These are phyloP conservation scores for Citrullus mucosospermus DNA, from an alignment of 306 rosid species.

Conservation along the genomic window DNA sequence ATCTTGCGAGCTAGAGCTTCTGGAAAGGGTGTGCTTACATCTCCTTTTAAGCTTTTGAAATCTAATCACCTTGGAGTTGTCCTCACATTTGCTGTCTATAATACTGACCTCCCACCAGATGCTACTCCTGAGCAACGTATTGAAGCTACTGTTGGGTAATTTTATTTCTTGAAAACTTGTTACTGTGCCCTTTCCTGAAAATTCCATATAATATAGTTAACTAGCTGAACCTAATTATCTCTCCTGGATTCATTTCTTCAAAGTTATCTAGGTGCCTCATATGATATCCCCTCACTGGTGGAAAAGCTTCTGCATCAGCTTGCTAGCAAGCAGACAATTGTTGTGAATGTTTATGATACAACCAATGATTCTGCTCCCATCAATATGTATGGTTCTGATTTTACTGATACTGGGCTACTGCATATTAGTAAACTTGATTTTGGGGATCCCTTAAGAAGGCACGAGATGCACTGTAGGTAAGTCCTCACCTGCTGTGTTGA, in stretches of 20 bases:
- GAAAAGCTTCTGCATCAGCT: constrained; percentile 98
- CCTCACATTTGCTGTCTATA: constrained; percentile 82
- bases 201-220: not conserved
- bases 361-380: constrained; percentile 60
- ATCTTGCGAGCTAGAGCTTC: constrained; percentile 88
- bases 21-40: constrained; percentile 84
- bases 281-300: constrained; percentile 88
- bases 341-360: constrained; percentile 86
- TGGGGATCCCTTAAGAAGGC: constrained; percentile 91
- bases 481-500: constrained; percentile 3
- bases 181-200: not conserved
- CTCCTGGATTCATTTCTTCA: constrained; percentile 7
- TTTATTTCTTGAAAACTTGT: constrained; percentile 9
- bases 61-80: constrained; percentile 89
- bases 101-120: constrained; percentile 46
- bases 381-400: constrained; percentile 82
- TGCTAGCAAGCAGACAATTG: constrained; percentile 95
- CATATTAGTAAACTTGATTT: constrained; percentile 64
- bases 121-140: constrained; percentile 61
- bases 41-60: constrained; percentile 90
- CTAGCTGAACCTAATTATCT: constrained; percentile 14
- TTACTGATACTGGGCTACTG: constrained; percentile 62
- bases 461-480: constrained; percentile 98
- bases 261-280: constrained; percentile 93
- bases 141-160: constrained; percentile 86